Evolutionary conservation across 371 early-diverging fungal genomes (phyloP).

Genomic region (Nematocida major): DNA sequence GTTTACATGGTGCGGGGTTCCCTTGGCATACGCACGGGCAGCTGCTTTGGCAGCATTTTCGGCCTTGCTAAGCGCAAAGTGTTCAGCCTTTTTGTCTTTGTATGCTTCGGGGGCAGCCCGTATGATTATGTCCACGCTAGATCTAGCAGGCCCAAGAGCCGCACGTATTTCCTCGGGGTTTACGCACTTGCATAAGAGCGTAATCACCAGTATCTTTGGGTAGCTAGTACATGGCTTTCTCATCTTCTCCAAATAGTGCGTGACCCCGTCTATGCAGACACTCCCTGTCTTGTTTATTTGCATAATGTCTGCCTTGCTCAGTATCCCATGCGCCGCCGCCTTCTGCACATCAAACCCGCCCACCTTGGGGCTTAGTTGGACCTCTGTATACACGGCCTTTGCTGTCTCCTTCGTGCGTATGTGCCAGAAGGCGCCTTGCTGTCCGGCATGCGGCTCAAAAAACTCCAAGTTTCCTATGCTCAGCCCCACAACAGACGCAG

Average conservation of each 20-base stretch:
- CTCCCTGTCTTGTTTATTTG: slow-evolving; percentile 9
- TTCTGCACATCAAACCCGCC: slow-evolving; percentile 4
- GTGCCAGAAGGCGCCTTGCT: neutral
- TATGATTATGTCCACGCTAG: neutral
- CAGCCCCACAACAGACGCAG: neutral
- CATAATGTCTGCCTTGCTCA: slow-evolving; percentile 5
- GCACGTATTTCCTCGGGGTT: too few species aligned
- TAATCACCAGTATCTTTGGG: slow-evolving; percentile 9
- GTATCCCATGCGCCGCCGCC: neutral
- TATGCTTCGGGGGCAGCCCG: neutral
- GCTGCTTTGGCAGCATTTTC: neutral
- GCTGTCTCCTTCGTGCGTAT: neutral
- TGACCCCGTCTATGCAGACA: neutral
- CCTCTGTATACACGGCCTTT: neutral
- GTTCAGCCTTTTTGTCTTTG: neutral
- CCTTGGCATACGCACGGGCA: neutral
- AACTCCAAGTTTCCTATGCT: slow-evolving; percentile 13
- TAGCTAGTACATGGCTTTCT: neutral
- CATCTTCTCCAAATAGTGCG: neutral
- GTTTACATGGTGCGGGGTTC: neutral
- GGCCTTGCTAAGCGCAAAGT: neutral
- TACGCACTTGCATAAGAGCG: neutral
- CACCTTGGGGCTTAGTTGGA: neutral
- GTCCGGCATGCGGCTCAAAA: neutral
- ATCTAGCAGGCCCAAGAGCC: neutral